Base-by-base conservation (phyloP, 225 moss, liverwort and hornwort genomes). In the Physcomitrellopsis africana region DNA sequence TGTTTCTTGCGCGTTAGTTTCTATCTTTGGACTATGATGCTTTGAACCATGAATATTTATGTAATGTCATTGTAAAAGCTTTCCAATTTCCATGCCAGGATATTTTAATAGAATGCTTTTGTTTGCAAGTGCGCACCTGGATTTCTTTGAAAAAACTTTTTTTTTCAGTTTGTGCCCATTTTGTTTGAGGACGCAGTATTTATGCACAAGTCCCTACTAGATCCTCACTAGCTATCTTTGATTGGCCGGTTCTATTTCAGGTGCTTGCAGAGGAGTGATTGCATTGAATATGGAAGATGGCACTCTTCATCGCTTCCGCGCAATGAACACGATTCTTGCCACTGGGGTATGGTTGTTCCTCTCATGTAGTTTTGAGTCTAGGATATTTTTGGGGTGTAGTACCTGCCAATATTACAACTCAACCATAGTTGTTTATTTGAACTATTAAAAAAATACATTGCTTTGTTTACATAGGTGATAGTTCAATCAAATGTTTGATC, bases 281-380 rank as follows among this genome's bases (percentile, higher is more conserved):
- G 97, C 97, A 2, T 74, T 94, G 83, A 97, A 97, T 71, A 97
- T 97, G 97, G 97, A 97, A 75, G 91, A 94, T 79, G 97, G 97
- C 68, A 89, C 91, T 11, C 78, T 97, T 52, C 97, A 97, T 79
- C 88, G 97, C 68, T 97, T 97, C 74, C 94, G 81, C 77, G 88
- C 86, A 10, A 76, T 81, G 74, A 91, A 91, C 64, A 97, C 97
- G 60, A 93, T 94, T 60, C 77, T 97, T 55, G 94, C 94, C 60
- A 97, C 97, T 12, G 97, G 97, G 86, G 93, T 93, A 79, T 24
- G 51, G 7, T 60, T 67, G 22, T 53, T 49, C 3, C 68, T n/a
- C 44, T 53, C 12, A 13, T 60, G 22, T 20, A 6, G 12, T 61
- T 17, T 65, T 8, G 27, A 9, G 9, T 11, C 41, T 1, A 44